These are phyloP conservation scores for Cryptosporidium tyzzeri DNA, from an alignment of 169 alveolate genomes.

Conservation along the genomic window DNA sequence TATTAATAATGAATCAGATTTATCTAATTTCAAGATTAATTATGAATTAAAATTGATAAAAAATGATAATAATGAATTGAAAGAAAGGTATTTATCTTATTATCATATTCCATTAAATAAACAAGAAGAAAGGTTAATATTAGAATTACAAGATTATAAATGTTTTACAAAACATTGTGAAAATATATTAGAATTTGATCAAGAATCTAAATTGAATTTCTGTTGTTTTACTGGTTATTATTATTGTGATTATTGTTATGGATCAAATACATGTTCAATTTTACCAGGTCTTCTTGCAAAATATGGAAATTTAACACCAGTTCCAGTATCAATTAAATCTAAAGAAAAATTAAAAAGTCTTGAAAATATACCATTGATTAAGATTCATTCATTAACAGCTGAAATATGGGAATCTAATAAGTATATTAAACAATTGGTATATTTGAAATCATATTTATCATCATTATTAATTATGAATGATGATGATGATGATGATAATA, in stretches of 20 bases:
- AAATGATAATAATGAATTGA: conserved; percentile 13
- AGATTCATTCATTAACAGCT: conserved; percentile 51
- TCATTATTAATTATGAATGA: background rate
- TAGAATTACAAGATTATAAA: conserved; percentile 36
- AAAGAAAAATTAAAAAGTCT: conserved; percentile 35
- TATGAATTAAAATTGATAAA: background rate
- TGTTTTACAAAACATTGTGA: conserved; percentile 31
- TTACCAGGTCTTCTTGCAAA: conserved; percentile 60
- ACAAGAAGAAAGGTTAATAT: conserved; percentile 23
- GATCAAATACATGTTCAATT: conserved; percentile 44
- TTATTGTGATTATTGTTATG: conserved; percentile 65
- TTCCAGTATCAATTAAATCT: conserved; percentile 52
- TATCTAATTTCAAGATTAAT: background rate
- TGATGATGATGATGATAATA: too few species aligned
- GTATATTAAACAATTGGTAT: conserved; percentile 30
- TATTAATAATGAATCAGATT: background rate
- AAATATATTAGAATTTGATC: background rate
- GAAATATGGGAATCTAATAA: conserved; percentile 63
- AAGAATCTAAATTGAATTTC: conserved; percentile 4
- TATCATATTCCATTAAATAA: conserved; percentile 25
- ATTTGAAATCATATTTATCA: conserved; percentile 47
- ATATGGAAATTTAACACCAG: conserved; percentile 68
- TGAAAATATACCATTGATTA: conserved; percentile 40
- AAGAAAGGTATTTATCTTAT: conserved; percentile 35
- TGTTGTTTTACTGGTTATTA: conserved; percentile 71